Conservation (phyloP, 1,284 basidiomycete genomes). For the Schizophyllum commune region DNA sequence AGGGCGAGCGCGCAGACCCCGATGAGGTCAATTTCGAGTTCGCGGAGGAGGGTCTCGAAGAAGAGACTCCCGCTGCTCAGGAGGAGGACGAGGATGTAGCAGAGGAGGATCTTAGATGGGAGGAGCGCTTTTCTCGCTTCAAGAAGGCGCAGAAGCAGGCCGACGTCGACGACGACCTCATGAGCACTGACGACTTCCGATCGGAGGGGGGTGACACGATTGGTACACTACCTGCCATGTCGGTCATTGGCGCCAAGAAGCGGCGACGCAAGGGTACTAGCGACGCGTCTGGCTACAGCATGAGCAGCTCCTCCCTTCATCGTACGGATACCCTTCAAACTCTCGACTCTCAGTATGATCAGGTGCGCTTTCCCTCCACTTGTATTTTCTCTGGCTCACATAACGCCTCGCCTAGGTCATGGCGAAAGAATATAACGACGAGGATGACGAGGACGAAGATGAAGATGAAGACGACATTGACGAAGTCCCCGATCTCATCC, state of each 20-base stretch:
- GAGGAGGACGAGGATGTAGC: conserved; percentile 15
- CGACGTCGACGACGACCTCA: conserved; percentile 36
- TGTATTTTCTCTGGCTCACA: conserved; percentile 1
- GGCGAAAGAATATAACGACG: conserved; percentile 69
- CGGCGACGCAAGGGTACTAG: conserved; percentile 65
- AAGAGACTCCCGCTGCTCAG: conserved; percentile 23
- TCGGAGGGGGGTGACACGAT: conserved; percentile 84
- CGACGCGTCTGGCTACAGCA: conserved; percentile 88
- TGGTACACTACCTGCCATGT: conserved; percentile 57
- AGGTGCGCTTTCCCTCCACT: conserved; percentile 41
- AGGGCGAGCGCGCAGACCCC: conserved; percentile 57
- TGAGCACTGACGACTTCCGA: conserved; percentile 10
- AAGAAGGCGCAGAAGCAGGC: conserved; percentile 40
- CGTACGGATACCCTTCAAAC: conserved; percentile 84
- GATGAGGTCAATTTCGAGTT: conserved; percentile 65
- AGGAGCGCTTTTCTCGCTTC: conserved; percentile 72
- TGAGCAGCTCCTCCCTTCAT: conserved; percentile 96
- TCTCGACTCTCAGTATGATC: conserved; percentile 91
- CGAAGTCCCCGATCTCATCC: conserved; percentile 68
- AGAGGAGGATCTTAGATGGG: conserved; percentile 47
- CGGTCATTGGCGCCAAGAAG: conserved; percentile 74
- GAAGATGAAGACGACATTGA: conserved; percentile 43
- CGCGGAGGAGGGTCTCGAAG: conserved; percentile 36
- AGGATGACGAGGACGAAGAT: conserved; percentile 43
- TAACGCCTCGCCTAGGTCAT: conserved; percentile 37